These are phyloP conservation scores for Diplodia intermedia DNA, from an alignment of 2,329 filamentous ascomycete species.

Conservation along the genomic window DNA sequence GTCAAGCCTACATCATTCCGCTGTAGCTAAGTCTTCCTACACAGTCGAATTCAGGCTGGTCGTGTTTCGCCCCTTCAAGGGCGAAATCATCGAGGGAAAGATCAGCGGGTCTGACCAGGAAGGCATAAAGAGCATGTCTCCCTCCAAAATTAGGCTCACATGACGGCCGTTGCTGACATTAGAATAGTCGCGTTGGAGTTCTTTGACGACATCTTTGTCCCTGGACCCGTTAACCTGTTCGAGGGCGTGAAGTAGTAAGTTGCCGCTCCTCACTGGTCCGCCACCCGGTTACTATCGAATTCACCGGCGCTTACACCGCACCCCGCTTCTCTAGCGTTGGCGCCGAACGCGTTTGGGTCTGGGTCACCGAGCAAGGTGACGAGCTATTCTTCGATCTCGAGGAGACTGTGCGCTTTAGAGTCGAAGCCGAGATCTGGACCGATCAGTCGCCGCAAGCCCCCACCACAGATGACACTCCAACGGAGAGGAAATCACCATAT, in stretches of 20 bases:
- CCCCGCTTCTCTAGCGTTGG: slow-evolving; percentile 63
- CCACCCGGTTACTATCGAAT: slow-evolving; percentile 9
- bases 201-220: slow-evolving; percentile 87
- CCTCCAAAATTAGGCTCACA: neutral
- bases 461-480: slow-evolving; percentile 67
- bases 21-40: neutral
- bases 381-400: slow-evolving; percentile 87
- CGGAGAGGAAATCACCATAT: slow-evolving; percentile 73
- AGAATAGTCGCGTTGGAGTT: slow-evolving; percentile 79
- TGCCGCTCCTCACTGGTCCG: neutral
- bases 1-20: neutral
- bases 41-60: slow-evolving; percentile 90
- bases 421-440: slow-evolving; percentile 88
- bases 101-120: slow-evolving; percentile 76
- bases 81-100: slow-evolving; percentile 84
- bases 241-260: slow-evolving; percentile 70
- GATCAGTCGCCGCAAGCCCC: slow-evolving; percentile 86
- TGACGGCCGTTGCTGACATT: neutral
- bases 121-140: slow-evolving; percentile 70
- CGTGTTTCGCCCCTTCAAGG: slow-evolving; percentile 95
- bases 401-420: slow-evolving; percentile 84
- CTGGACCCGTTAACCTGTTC: slow-evolving; percentile 52
- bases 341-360: slow-evolving; percentile 82
- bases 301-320: slow-evolving; percentile 6
- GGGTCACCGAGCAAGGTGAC: slow-evolving; percentile 74